A percentile compares a stretch with the other conserved stretches of the same genome.
Conservation (phyloP, 192 early-diverging fungal species). For the Piromyces finnis region DNA sequence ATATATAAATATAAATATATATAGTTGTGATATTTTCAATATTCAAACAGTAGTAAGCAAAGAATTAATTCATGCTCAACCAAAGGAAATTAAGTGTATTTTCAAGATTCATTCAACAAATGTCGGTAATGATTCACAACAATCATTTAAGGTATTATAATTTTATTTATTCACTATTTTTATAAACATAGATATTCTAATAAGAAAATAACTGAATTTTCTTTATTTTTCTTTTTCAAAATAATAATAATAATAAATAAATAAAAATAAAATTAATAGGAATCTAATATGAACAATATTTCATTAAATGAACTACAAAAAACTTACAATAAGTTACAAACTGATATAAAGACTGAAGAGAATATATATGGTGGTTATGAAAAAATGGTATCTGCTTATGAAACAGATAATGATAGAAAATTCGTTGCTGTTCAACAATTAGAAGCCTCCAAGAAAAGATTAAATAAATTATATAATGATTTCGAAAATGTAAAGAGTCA, state of each 20-base stretch:
- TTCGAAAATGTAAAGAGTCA: not conserved
- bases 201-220: no score
- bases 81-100: not conserved
- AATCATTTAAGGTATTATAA: not conserved
- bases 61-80: not conserved
- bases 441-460: not conserved
- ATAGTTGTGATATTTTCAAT: not conserved
- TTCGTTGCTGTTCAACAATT: not conserved
- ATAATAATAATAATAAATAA: no score
- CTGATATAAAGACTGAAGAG: not conserved
- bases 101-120: not conserved
- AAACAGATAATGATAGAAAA: not conserved
- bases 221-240: no score
- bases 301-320: not conserved
- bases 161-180: no score
- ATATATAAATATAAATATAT: not conserved
- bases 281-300: not conserved
- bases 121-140: not conserved
- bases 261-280: no score
- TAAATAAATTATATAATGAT: not conserved
- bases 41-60: not conserved
- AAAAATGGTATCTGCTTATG: not conserved
- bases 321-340: not conserved
- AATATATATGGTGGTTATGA: not conserved
- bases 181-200: no score